Evolutionary conservation across 108 stramenopile species (phyloP).

Genomic region (Skeletonema menzelii): DNA sequence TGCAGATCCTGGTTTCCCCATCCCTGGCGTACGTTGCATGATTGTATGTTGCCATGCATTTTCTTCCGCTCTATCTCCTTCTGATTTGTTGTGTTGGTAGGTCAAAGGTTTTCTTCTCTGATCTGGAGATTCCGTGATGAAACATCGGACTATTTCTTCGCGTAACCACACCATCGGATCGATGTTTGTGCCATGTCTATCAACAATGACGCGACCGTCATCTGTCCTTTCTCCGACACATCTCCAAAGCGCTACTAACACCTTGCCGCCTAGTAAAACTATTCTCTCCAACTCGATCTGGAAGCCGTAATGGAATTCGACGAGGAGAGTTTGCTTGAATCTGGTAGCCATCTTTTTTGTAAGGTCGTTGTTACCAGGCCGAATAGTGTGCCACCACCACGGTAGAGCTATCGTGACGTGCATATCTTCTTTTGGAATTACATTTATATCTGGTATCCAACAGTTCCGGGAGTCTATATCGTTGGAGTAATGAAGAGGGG

Average conservation of each 20-base stretch:
- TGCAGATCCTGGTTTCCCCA: conserved; percentile 35
- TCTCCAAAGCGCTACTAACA: conserved; percentile 60
- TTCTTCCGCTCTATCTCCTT: neutral
- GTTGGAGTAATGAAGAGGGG: conserved; percentile 36
- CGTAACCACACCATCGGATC: conserved; percentile 58
- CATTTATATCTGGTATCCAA: conserved; percentile 55
- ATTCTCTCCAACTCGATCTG: conserved; percentile 61
- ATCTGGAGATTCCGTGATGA: conserved; percentile 53
- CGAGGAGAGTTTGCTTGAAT: conserved; percentile 52
- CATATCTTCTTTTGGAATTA: conserved; percentile 56
- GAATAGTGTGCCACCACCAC: conserved; percentile 72
- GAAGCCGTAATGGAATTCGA: conserved; percentile 61
- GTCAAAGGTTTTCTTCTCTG: conserved; percentile 44
- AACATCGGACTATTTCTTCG: conserved; percentile 59
- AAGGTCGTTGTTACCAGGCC: conserved; percentile 44
- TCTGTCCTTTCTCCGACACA: conserved; percentile 56
- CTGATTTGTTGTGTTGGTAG: conserved; percentile 22
- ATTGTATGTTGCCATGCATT: conserved; percentile 46
- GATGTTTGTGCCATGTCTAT: conserved; percentile 51
- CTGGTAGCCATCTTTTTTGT: conserved; percentile 38
- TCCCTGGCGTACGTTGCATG: conserved; percentile 52
- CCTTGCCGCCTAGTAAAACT: conserved; percentile 58
- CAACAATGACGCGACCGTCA: conserved; percentile 34
- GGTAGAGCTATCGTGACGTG: conserved; percentile 60
- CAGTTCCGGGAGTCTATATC: conserved; percentile 43